These are phyloP conservation scores for Botrytis fragariae DNA, from an alignment of 2,329 filamentous ascomycete genomes.

Conservation along the genomic window DNA sequence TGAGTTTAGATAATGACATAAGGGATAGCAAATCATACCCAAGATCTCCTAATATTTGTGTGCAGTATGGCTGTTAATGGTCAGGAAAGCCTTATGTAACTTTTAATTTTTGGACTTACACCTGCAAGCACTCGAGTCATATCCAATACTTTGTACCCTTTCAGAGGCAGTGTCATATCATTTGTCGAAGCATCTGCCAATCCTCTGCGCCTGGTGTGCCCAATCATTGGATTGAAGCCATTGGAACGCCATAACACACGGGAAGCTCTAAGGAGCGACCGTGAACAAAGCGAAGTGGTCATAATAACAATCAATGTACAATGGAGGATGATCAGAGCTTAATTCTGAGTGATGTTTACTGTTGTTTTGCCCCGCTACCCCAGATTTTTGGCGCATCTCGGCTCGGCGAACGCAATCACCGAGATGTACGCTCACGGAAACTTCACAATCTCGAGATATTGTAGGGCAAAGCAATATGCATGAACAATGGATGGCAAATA, in stretches of 20 bases:
- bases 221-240: conserved; percentile 21
- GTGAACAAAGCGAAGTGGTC: conserved; percentile 20
- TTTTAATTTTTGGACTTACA: conserved; percentile 52
- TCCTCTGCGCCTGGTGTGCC: conserved; percentile 24
- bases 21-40: conserved; percentile 57
- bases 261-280: conserved; percentile 28
- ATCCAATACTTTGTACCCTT: conserved; percentile 86
- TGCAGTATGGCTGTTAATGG: conserved; percentile 78
- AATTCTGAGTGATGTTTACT: not conserved
- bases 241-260: conserved; percentile 23
- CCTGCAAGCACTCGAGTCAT: conserved; percentile 96
- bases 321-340: conserved; percentile 2
- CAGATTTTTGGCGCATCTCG: conserved; percentile 21
- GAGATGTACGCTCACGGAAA: not conserved
- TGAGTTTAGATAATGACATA: conserved; percentile 20
- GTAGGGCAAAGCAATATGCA: not conserved
- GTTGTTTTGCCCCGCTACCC: conserved; percentile 22
- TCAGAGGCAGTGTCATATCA: conserved; percentile 62
- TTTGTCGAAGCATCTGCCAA: conserved; percentile 29
- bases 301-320: conserved; percentile 22
- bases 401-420: conserved; percentile 6
- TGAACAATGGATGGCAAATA: not conserved
- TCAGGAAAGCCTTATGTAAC: conserved; percentile 10
- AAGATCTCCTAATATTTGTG: conserved; percentile 92
- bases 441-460: not conserved